These are phyloP conservation scores for Fomitopsis schrenkii DNA, from an alignment of 1,284 basidiomycete genomes.

Conservation along the genomic window DNA sequence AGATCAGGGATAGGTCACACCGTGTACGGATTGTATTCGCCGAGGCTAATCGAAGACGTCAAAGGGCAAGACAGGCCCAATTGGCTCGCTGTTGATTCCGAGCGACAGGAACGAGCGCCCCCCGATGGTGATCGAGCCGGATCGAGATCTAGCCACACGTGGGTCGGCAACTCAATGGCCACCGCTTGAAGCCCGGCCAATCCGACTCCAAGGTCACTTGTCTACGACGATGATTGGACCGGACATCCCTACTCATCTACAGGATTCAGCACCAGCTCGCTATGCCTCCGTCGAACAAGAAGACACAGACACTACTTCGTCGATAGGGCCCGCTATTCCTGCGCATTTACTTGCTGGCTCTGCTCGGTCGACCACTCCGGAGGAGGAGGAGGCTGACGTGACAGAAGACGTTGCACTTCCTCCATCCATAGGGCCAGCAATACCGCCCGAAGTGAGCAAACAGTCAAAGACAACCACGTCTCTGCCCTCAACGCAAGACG, in stretches of 20 bases:
- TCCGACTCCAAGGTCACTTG: not conserved
- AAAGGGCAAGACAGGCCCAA: no score
- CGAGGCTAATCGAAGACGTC: no score
- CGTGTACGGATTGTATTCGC: no score
- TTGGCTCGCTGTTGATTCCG: no score
- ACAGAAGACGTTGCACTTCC: not conserved
- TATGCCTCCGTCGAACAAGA: not conserved
- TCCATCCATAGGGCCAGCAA: not conserved
- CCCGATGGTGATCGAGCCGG: not conserved
- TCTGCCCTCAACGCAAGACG: constrained; percentile 13
- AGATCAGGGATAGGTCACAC: no score
- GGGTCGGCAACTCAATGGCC: not conserved
- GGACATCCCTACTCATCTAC: constrained; percentile 41
- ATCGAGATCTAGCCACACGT: not conserved
- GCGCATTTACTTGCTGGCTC: not conserved
- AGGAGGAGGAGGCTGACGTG: not conserved
- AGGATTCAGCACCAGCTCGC: constrained; percentile 5
- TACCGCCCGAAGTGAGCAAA: not conserved
- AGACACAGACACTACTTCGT: constrained; percentile 4
- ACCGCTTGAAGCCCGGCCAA: not conserved
- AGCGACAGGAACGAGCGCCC: no score
- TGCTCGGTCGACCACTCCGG: not conserved
- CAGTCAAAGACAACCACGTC: not conserved
- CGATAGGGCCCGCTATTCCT: constrained; percentile 19
- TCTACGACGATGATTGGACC: constrained; percentile 46